Evolutionary conservation across 345 rosid species (phyloP).

Genomic region (Anacardium occidentale): DNA sequence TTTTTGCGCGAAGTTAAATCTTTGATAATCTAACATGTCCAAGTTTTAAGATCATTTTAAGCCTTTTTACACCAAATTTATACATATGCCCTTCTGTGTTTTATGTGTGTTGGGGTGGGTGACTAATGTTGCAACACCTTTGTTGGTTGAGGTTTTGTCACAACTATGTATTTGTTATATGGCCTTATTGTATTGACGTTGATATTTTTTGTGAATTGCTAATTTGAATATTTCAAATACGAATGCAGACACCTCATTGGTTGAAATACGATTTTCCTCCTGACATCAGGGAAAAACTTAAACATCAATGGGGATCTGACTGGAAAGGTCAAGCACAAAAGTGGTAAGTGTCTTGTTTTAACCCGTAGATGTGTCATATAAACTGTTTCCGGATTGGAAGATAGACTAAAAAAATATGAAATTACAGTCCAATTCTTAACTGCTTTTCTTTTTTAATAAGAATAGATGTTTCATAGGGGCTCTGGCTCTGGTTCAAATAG

Average conservation of each 20-base stretch:
- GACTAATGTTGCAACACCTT: neutral
- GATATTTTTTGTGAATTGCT: neutral
- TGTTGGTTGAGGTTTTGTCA: neutral
- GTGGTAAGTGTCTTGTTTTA: constrained; percentile 52
- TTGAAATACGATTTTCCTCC: constrained; percentile 91
- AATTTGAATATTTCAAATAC: constrained; percentile 1
- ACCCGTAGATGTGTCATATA: neutral
- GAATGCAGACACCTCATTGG: constrained; percentile 74
- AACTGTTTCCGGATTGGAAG: neutral
- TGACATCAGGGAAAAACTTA: constrained; percentile 78
- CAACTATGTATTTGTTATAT: neutral
- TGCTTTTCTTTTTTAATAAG: neutral
- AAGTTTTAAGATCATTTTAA: neutral
- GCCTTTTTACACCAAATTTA: neutral
- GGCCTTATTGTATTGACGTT: neutral
- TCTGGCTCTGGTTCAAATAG: neutral
- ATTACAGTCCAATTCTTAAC: neutral
- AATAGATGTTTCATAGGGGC: too few relatives aligned
- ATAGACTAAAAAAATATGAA: neutral
- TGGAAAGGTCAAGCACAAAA: constrained; percentile 99
- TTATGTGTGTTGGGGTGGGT: neutral
- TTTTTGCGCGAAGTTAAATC: neutral
- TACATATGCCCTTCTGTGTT: too few relatives aligned
- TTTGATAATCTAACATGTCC: neutral
- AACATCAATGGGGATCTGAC: constrained; percentile 77